A percentile compares a stretch with the other conserved stretches of the same genome.
These are phyloP conservation scores for Punctularia strigosozonata DNA, from an alignment of 768 basidiomycete genomes.

Conservation along the genomic window DNA sequence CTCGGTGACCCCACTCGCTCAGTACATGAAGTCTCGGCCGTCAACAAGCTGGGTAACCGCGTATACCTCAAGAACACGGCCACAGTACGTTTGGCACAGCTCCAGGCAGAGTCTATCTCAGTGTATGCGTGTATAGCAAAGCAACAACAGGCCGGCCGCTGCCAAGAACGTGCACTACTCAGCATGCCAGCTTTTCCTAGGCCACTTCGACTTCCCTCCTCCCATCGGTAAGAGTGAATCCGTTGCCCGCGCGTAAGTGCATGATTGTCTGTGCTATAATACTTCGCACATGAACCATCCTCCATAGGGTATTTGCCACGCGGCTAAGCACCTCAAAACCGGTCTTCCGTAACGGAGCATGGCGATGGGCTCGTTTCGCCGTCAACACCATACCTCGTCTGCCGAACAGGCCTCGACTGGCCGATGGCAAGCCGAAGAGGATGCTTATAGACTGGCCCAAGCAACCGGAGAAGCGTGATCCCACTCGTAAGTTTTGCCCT, in stretches of 20 bases:
- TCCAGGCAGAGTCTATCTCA: too few relatives aligned
- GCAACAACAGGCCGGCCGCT: conserved; percentile 10
- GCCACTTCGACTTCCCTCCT: conserved; percentile 49
- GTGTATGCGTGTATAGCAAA: conserved; percentile 5
- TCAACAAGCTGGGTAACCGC: conserved; percentile 63
- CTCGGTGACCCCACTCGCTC: conserved; percentile 49
- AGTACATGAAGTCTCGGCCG: conserved; percentile 58
- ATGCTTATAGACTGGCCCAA: conserved; percentile 65
- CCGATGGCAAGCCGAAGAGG: conserved; percentile 16
- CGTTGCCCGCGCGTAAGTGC: too few relatives aligned
- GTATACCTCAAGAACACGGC: conserved; percentile 43
- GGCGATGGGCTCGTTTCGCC: conserved; percentile 65
- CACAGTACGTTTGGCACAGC: too few relatives aligned
- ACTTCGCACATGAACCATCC: not conserved
- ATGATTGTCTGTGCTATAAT: not conserved
- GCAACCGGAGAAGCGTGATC: conserved; percentile 25
- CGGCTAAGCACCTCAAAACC: conserved; percentile 54
- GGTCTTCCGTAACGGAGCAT: conserved; percentile 35
- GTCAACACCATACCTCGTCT: conserved; percentile 49
- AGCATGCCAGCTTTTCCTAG: conserved; percentile 67
- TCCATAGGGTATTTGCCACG: conserved; percentile 60
- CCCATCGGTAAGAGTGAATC: conserved; percentile 35
- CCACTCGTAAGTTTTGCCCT: conserved; percentile 33
- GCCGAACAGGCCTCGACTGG: conserved; percentile 21
- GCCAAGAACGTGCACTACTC: conserved; percentile 54